Evolutionary conservation across 2,329 filamentous ascomycete species (phyloP).

Genomic region (Chrysosporium keratinophilum): DNA sequence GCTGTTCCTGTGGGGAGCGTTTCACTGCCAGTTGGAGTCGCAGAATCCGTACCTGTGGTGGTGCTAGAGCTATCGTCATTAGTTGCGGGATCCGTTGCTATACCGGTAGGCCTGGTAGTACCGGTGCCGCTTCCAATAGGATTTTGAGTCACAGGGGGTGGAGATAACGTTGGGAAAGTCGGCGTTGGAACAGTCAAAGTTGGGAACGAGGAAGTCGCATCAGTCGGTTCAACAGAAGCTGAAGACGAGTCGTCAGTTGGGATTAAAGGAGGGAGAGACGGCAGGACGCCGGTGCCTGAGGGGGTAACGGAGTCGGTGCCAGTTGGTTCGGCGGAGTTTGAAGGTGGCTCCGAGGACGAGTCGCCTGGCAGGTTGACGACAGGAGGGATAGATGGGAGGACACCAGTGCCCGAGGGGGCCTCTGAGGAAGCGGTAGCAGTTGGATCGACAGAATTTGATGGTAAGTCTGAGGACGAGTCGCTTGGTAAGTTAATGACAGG

Average conservation of each 20-base stretch:
- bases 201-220: not conserved
- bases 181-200: not conserved
- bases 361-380: not conserved
- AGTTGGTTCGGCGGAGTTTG: not conserved
- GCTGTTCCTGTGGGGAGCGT: not conserved
- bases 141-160: constrained; percentile 6
- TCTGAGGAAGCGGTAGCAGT: not conserved
- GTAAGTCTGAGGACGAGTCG: not conserved
- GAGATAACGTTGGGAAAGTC: constrained; percentile 11
- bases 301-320: not conserved
- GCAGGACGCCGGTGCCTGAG: not conserved
- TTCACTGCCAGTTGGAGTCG: not conserved
- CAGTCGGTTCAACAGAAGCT: not conserved
- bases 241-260: not conserved
- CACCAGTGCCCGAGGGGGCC: not conserved
- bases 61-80: not conserved
- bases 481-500: not conserved
- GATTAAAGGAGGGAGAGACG: not conserved
- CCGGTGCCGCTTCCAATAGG: constrained; percentile 8
- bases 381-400: not conserved
- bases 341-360: not conserved
- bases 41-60: not conserved
- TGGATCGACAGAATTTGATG: not conserved
- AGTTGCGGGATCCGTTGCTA: not conserved
- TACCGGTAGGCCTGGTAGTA: not conserved